Evolutionary conservation across 768 basidiomycete species (phyloP).

Genomic region (Lyophyllum atratum): DNA sequence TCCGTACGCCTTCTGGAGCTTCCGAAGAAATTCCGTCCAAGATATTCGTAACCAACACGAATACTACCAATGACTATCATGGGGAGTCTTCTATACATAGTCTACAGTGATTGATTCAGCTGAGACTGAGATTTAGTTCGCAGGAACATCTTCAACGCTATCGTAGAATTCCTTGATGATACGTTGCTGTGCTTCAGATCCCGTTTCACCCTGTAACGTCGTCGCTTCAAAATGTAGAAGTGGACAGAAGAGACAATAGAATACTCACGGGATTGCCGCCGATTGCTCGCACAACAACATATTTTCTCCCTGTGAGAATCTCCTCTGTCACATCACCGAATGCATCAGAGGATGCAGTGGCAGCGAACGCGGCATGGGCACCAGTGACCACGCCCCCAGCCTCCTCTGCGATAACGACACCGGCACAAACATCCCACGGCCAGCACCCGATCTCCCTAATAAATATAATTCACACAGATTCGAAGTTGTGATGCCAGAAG

Average conservation of each 20-base stretch:
- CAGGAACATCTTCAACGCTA: slow-evolving; percentile 71
- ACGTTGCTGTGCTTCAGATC: slow-evolving; percentile 70
- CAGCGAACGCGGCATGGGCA: slow-evolving; percentile 49
- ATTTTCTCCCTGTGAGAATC: slow-evolving; percentile 77
- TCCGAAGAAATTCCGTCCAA: not conserved
- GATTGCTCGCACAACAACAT: slow-evolving; percentile 75
- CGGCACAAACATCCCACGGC: slow-evolving; percentile 93
- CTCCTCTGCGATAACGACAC: slow-evolving; percentile 88
- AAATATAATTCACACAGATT: not conserved
- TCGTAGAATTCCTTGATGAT: slow-evolving; percentile 86
- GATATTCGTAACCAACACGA: no score
- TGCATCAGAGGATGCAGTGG: slow-evolving; percentile 32
- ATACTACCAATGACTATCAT: no score
- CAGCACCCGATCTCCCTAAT: slow-evolving; percentile 78
- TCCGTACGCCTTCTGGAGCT: not conserved
- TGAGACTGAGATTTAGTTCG: slow-evolving; percentile 35
- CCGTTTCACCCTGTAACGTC: slow-evolving; percentile 52
- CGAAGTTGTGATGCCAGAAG: not conserved
- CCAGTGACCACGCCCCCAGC: slow-evolving; percentile 84
- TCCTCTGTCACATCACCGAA: slow-evolving; percentile 70
- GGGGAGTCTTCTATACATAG: no score
- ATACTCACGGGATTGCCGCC: slow-evolving; percentile 52
- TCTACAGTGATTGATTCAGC: no score
- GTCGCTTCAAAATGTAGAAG: not conserved
- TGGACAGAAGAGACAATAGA: not conserved